Conservation (phyloP, 371 early-diverging fungal species). For the Mucor mucedo region DNA sequence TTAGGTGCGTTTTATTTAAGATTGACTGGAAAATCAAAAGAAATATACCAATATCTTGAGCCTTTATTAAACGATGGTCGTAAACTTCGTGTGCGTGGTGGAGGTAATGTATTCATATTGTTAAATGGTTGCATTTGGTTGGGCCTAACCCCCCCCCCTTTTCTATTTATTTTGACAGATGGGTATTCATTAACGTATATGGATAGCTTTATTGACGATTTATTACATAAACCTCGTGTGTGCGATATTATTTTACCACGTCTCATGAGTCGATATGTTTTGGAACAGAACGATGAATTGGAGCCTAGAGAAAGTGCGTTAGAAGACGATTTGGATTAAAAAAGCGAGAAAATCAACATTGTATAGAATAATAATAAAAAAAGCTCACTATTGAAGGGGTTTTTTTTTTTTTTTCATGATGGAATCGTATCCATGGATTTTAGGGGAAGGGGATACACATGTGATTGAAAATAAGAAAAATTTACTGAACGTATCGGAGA, state of each 20-base stretch:
- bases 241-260: conserved; percentile 91
- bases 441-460: too few species aligned
- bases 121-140: too few species aligned
- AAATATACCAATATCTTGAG: conserved; percentile 87
- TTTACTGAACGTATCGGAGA: too few species aligned
- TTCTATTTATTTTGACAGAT: conserved; percentile 28
- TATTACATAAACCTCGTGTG: conserved; percentile 80
- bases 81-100: conserved; percentile 74
- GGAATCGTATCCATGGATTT: too few species aligned
- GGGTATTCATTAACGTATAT: conserved; percentile 73
- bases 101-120: conserved; percentile 44
- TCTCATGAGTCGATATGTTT: conserved; percentile 73
- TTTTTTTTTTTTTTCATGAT: too few species aligned
- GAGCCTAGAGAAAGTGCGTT: conserved; percentile 82
- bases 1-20: conserved; percentile 90
- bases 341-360: too few species aligned
- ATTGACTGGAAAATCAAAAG: conserved; percentile 74
- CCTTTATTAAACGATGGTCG: conserved; percentile 85
- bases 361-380: too few species aligned
- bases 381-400: too few species aligned
- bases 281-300: conserved; percentile 89
- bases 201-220: conserved; percentile 91
- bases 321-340: conserved; percentile 71
- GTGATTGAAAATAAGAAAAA: too few species aligned
- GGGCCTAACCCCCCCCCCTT: too few species aligned